phyloP scores from a whole-genome alignment of 768 basidiomycete genomes.

The Cyclocybe aegerita region DNA sequence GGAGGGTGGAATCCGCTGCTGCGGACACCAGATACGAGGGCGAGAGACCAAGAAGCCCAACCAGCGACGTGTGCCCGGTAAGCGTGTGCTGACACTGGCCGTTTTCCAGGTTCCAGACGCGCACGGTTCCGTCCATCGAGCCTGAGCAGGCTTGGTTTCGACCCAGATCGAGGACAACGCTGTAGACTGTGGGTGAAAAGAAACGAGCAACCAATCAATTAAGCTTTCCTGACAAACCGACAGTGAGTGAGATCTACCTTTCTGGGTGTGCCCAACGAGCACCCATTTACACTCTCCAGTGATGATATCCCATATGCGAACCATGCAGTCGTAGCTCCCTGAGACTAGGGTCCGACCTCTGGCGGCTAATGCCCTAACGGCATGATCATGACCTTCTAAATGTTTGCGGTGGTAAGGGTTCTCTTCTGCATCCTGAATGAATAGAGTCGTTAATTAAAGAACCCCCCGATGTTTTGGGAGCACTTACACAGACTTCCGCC shows the following conservation, averaged over 20 bases:
- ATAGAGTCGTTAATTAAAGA: conserved; percentile 3
- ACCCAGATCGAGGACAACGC: conserved; percentile 84
- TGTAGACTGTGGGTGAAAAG: conserved; percentile 66
- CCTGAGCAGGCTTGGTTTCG: conserved; percentile 94
- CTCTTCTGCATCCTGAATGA: conserved; percentile 47
- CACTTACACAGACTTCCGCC: conserved; percentile 36
- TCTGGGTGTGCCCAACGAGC: conserved; percentile 86
- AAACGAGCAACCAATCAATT: not conserved
- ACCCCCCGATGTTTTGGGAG: not conserved
- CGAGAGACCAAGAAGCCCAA: conserved; percentile 89
- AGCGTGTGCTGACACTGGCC: conserved; percentile 81
- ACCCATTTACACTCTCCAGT: conserved; percentile 80
- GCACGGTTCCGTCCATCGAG: conserved; percentile 97
- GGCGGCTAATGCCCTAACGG: conserved; percentile 90
- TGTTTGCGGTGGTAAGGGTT: conserved; percentile 91
- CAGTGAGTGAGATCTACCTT: conserved; percentile 52
- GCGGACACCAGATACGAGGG: conserved; percentile 92
- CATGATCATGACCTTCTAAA: conserved; percentile 88
- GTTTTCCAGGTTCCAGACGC: conserved; percentile 86
- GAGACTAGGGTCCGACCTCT: conserved; percentile 89
- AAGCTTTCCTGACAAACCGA: not conserved
- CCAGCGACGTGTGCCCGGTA: conserved; percentile 91
- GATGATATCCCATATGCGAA: conserved; percentile 93
- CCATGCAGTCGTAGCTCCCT: conserved; percentile 94
- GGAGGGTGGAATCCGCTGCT: conserved; percentile 92